phyloP scores from a whole-genome alignment of 345 rosid genomes.

The Citrus sinensis region DNA sequence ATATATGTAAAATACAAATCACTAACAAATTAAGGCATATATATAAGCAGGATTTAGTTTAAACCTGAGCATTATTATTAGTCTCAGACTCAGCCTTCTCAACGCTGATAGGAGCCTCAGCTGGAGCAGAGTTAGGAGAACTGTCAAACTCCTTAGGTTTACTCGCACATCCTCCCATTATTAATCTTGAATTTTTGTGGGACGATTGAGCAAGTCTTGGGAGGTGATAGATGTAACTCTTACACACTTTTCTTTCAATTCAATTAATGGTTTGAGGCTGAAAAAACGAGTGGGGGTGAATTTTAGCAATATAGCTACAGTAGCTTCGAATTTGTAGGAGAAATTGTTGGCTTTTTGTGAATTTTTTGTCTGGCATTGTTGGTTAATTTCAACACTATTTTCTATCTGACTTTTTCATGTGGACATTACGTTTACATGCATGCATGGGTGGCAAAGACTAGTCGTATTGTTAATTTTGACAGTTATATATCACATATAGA shows the following conservation, averaged over 20 bases:
- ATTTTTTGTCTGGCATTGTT: background rate
- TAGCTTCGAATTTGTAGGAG: constrained; percentile 16
- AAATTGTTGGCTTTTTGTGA: background rate
- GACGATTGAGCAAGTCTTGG: constrained; percentile 9
- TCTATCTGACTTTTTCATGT: too few species aligned
- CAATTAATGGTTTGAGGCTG: background rate
- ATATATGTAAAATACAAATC: background rate
- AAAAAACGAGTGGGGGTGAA: background rate
- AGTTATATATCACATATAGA: too few species aligned
- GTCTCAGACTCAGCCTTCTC: constrained; percentile 22
- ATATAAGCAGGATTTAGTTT: background rate
- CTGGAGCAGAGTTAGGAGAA: constrained; percentile 6
- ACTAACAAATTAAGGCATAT: background rate
- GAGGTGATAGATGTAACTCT: background rate
- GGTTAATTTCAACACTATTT: background rate
- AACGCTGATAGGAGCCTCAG: constrained; percentile 22
- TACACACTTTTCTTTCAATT: background rate
- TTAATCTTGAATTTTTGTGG: background rate
- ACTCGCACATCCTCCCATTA: constrained; percentile 62
- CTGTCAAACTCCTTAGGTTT: constrained; percentile 40
- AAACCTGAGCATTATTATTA: constrained; percentile 20
- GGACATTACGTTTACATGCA: too few species aligned
- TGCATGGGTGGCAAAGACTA: too few species aligned
- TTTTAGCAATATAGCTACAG: constrained; percentile 10
- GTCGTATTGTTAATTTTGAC: too few species aligned